Evolutionary conservation across 1,284 basidiomycete species (phyloP).

Genomic region (Tetrapyrgos nigripes): DNA sequence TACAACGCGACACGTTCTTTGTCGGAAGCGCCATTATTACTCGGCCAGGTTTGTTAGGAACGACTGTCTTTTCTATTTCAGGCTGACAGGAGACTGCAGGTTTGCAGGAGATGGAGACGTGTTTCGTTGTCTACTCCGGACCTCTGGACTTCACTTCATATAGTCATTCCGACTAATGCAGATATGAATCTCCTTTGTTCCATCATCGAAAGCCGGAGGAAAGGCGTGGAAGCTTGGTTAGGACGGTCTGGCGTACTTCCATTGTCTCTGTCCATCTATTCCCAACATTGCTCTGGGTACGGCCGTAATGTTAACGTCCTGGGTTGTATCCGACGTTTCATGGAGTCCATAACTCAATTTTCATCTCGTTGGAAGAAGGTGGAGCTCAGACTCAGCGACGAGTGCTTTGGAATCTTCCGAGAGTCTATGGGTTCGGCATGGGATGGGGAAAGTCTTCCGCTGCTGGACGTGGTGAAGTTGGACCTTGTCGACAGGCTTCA

Average conservation of each 20-base stretch:
- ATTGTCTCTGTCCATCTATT: not conserved
- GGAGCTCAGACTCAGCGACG: not conserved
- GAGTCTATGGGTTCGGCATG: not conserved
- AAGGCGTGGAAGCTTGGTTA: conserved; percentile 2
- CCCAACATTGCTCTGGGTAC: not conserved
- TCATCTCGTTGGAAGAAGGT: not conserved
- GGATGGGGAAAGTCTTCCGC: not conserved
- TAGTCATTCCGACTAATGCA: not conserved
- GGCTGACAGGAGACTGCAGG: no score
- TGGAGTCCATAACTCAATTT: not conserved
- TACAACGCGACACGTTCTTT: conserved; percentile 4
- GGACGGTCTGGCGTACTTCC: conserved; percentile 4
- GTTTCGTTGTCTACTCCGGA: conserved; percentile 15
- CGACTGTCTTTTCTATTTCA: no score
- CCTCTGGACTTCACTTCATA: conserved; percentile 16
- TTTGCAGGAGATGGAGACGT: conserved; percentile 19
- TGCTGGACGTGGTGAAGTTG: not conserved
- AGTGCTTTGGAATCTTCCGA: not conserved
- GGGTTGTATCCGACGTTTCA: not conserved
- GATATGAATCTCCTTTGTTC: not conserved
- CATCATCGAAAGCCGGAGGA: not conserved
- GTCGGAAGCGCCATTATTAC: conserved; percentile 16
- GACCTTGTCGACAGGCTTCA: not conserved
- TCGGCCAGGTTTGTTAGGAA: conserved; percentile 22
- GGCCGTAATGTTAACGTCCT: not conserved